A percentile compares a stretch with the other conserved stretches of the same genome.
phyloP scores from a whole-genome alignment of 208 protist genomes.

The Trypanosoma melophagium region DNA sequence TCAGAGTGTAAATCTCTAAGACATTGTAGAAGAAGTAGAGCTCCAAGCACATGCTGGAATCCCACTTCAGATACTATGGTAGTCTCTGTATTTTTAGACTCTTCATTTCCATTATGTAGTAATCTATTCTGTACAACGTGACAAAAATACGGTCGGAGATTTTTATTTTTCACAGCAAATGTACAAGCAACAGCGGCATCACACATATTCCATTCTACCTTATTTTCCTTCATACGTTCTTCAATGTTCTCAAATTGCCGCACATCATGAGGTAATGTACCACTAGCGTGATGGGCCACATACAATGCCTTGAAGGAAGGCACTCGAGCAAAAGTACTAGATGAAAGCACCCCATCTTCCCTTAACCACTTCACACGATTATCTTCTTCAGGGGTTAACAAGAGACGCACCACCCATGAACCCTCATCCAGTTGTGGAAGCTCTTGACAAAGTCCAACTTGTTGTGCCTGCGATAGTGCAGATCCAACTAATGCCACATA shows the following conservation, averaged over 20 bases:
- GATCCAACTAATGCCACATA: conserved; percentile 38
- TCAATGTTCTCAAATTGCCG: conserved; percentile 28
- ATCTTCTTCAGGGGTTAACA: conserved; percentile 74
- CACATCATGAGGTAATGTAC: neutral
- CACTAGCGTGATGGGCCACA: conserved; percentile 43
- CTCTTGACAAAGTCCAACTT: conserved; percentile 42
- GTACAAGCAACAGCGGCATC: conserved; percentile 26
- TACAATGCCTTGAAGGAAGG: conserved; percentile 76
- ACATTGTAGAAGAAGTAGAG: conserved; percentile 17
- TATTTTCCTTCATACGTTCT: conserved; percentile 27
- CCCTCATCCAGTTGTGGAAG: conserved; percentile 11
- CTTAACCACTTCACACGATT: conserved; percentile 72
- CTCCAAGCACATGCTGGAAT: conserved; percentile 25
- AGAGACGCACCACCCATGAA: conserved; percentile 40
- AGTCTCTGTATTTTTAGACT: neutral
- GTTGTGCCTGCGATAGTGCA: conserved; percentile 16
- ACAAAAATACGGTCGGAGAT: conserved; percentile 23
- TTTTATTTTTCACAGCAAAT: conserved; percentile 18
- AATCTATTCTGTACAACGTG: conserved; percentile 23
- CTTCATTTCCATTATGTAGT: neutral
- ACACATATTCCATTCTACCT: conserved; percentile 29
- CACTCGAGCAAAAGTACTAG: conserved; percentile 47
- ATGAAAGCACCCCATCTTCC: conserved; percentile 52
- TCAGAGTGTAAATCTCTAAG: conserved; percentile 10
- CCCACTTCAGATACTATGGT: neutral